Evolutionary conservation across 306 rosid genomes (phyloP).

Genomic region (Castanospermum australe): DNA sequence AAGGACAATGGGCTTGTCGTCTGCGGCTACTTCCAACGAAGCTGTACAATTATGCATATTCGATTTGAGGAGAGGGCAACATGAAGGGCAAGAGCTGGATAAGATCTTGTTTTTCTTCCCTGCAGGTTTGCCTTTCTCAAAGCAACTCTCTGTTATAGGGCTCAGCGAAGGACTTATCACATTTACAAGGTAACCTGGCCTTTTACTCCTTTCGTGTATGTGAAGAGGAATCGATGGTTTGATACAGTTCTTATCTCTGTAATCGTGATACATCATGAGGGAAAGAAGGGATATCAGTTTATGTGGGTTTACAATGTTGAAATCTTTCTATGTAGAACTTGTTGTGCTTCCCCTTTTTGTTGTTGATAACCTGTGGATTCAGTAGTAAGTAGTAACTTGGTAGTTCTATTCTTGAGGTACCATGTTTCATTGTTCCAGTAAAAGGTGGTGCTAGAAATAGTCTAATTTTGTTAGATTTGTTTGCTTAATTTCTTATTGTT

Average conservation of each 20-base stretch:
- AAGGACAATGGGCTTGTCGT: constrained; percentile 68
- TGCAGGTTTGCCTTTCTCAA: constrained; percentile 74
- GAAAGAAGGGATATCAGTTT: not conserved
- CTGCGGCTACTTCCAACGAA: constrained; percentile 52
- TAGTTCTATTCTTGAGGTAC: not conserved
- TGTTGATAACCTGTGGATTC: not conserved
- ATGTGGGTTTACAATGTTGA: not conserved
- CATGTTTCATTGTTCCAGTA: not conserved
- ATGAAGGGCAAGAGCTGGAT: constrained; percentile 93
- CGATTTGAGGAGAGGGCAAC: constrained; percentile 91
- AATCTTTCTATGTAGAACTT: not conserved
- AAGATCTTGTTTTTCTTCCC: constrained; percentile 94
- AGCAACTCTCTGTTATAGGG: constrained; percentile 85
- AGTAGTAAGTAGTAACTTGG: not conserved
- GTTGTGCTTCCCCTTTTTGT: not conserved
- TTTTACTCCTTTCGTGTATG: not conserved
- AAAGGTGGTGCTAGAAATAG: not conserved
- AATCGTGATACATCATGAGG: not conserved
- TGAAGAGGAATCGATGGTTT: not conserved
- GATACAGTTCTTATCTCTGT: not conserved
- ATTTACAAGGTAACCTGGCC: constrained; percentile 72
- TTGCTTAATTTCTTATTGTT: not conserved
- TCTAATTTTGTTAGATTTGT: not conserved
- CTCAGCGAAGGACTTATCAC: constrained; percentile 98
- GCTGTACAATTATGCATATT: constrained; percentile 71